phyloP scores from a whole-genome alignment of 495 filamentous ascomycete species.

The Podospora pseudopauciseta region DNA sequence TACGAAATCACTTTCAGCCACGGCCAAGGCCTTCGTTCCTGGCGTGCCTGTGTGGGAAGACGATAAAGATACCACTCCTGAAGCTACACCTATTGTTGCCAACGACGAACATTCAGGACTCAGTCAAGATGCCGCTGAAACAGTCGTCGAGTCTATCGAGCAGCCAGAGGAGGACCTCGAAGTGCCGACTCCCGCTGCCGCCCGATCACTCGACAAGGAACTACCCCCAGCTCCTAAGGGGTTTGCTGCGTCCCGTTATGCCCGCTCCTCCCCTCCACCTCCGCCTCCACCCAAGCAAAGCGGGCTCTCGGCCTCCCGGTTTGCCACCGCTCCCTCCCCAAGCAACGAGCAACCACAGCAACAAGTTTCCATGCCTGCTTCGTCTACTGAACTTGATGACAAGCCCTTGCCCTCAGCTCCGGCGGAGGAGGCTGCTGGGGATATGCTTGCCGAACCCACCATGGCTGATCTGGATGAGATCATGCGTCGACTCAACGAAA shows the following conservation, averaged over 20 bases:
- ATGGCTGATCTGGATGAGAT: conserved; percentile 81
- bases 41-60: conserved; percentile 42
- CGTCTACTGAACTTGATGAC: conserved; percentile 21
- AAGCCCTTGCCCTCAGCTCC: conserved; percentile 14
- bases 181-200: background rate
- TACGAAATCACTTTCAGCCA: conserved; percentile 61
- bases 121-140: conserved; percentile 10
- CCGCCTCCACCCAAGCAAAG: conserved; percentile 33
- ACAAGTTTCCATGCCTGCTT: conserved; percentile 8
- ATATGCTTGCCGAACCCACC: conserved; percentile 47
- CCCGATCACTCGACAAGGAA: background rate
- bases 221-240: conserved; percentile 28
- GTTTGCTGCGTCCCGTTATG: conserved; percentile 41
- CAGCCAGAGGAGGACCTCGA: conserved; percentile 13
- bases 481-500: conserved; percentile 75
- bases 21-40: conserved; percentile 65
- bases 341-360: conserved; percentile 27
- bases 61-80: conserved; percentile 27
- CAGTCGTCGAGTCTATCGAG: conserved; percentile 18
- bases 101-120: conserved; percentile 24
- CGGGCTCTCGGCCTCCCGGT: conserved; percentile 35
- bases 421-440: conserved; percentile 11
- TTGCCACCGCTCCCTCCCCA: conserved; percentile 25
- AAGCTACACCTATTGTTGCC: conserved; percentile 20
- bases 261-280: conserved; percentile 30